Evolutionary conservation across 306 rosid genomes (phyloP).

Genomic region (Rubus parviflorus): DNA sequence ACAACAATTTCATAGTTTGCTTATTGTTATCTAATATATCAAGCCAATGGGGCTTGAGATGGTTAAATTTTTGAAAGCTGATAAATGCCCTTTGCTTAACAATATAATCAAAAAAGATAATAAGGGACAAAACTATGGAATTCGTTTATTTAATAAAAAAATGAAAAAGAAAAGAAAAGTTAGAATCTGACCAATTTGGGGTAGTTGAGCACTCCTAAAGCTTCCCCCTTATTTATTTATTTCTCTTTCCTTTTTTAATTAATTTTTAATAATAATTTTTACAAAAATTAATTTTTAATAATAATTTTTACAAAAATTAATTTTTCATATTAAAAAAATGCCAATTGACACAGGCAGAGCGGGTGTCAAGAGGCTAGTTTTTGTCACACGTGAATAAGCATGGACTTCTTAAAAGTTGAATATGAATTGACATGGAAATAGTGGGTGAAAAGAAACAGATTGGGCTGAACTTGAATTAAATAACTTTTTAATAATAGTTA

Average conservation of each 20-base stretch:
- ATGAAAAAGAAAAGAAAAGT: not conserved
- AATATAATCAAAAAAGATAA: not conserved
- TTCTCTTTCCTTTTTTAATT: not conserved
- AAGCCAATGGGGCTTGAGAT: not conserved
- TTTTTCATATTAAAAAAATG: not conserved
- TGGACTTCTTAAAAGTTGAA: not conserved
- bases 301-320: not conserved
- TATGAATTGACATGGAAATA: slow-evolving; percentile 2
- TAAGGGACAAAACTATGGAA: not conserved
- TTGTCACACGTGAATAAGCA: not conserved
- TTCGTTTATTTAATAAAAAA: not conserved
- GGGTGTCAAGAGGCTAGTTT: not conserved
- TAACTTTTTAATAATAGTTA: not conserved
- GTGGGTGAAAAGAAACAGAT: not conserved
- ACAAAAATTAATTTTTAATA: no score
- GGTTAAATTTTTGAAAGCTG: not conserved
- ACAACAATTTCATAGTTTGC: not conserved
- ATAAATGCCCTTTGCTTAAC: not conserved
- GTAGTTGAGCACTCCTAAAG: not conserved
- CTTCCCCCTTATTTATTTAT: not conserved
- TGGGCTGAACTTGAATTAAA: not conserved
- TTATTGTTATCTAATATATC: not conserved
- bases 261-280: no score
- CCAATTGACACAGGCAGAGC: not conserved
- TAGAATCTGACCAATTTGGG: not conserved